These are phyloP conservation scores for Candida jianshihensis DNA, from an alignment of 805 yeast species.

Conservation along the genomic window DNA sequence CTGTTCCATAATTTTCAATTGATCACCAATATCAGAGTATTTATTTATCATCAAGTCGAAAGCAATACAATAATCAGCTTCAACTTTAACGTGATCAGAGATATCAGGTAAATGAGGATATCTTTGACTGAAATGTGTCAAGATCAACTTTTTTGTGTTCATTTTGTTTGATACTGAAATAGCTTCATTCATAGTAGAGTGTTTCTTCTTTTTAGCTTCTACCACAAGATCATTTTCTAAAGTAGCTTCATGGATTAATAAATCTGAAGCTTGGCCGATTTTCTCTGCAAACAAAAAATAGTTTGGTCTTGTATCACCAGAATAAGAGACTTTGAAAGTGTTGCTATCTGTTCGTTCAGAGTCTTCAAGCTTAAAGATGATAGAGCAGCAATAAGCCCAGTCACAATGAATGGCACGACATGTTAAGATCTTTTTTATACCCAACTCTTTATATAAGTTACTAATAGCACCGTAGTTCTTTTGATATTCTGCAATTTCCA, in stretches of 20 bases:
- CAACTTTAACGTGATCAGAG: conserved; percentile 21
- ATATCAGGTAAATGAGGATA: conserved; percentile 53
- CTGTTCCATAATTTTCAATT: conserved; percentile 20
- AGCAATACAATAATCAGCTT: conserved; percentile 42
- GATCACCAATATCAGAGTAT: conserved; percentile 37
- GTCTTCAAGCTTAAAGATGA: conserved; percentile 35
- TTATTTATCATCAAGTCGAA: conserved; percentile 59
- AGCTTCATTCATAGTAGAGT: conserved; percentile 87
- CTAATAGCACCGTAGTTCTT: conserved; percentile 24
- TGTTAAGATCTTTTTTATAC: conserved; percentile 41
- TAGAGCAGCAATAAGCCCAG: conserved; percentile 65
- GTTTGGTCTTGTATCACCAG: conserved; percentile 94
- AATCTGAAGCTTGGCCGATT: conserved; percentile 60
- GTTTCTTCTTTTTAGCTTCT: conserved; percentile 79
- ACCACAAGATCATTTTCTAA: conserved; percentile 69
- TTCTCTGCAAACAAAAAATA: conserved; percentile 43
- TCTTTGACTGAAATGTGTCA: conserved; percentile 92
- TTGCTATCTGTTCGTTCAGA: conserved; percentile 11
- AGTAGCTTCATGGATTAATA: conserved; percentile 90
- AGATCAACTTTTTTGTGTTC: conserved; percentile 62
- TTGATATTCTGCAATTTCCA: neutral
- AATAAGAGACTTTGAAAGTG: conserved; percentile 71
- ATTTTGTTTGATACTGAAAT: conserved; percentile 59
- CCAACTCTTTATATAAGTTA: conserved; percentile 34
- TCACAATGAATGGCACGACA: conserved; percentile 82